These are phyloP conservation scores for Ceratonia siliqua DNA, from an alignment of 306 rosid genomes.

Conservation along the genomic window DNA sequence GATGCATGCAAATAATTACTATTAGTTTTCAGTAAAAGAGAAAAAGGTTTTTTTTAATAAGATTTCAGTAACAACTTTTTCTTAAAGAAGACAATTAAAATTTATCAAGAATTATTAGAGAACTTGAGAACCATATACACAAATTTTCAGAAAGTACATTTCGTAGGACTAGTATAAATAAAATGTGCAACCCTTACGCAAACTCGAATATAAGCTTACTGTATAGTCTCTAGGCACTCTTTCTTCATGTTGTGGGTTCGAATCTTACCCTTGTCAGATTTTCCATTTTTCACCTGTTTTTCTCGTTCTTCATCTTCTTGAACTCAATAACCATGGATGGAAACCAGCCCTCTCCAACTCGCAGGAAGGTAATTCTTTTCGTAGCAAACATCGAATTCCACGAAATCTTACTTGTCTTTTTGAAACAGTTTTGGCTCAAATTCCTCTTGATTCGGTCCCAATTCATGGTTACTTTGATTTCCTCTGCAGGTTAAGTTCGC, in stretches of 20 bases:
- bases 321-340: conserved; percentile 43
- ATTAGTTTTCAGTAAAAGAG: too few species aligned
- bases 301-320: conserved; percentile 7
- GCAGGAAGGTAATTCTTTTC: conserved; percentile 45
- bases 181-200: too few species aligned
- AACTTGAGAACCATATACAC: too few species aligned
- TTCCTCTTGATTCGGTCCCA: not conserved
- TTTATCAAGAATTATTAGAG: too few species aligned
- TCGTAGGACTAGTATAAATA: too few species aligned
- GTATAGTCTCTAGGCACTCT: accelerated
- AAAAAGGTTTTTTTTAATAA: too few species aligned
- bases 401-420: not conserved
- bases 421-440: not conserved
- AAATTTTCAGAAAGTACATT: too few species aligned
- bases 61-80: too few species aligned
- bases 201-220: not conserved
- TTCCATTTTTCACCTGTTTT: not conserved
- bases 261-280: not conserved
- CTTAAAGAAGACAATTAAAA: too few species aligned
- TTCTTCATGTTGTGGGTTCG: conserved; percentile 28
- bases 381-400: not conserved
- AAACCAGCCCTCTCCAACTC: conserved; percentile 21
- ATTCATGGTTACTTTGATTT: not conserved
- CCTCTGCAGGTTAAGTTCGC: conserved; percentile 47
- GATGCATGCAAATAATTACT: too few species aligned